phyloP scores from a whole-genome alignment of 2,329 filamentous ascomycete genomes.

The Xylariaceae sp. region DNA sequence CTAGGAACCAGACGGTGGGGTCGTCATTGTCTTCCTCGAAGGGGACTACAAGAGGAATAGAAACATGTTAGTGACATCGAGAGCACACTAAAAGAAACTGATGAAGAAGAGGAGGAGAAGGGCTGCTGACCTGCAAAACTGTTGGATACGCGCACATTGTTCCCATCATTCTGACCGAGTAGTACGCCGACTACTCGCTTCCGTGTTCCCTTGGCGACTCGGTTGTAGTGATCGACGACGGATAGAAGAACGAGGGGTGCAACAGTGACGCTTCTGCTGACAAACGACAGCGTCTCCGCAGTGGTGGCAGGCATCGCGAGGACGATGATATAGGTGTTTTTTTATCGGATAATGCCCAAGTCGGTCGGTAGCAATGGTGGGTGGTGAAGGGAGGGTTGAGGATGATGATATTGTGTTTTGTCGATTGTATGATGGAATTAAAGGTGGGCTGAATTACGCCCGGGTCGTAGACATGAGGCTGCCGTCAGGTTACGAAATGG shows the following conservation, averaged over 20 bases:
- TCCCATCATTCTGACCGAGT: slow-evolving; percentile 91
- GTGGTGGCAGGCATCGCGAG: slow-evolving; percentile 85
- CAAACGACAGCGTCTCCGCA: slow-evolving; percentile 91
- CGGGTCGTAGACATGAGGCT: slow-evolving; percentile 31
- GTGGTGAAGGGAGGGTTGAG: slow-evolving; percentile 11
- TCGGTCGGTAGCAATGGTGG: slow-evolving; percentile 7
- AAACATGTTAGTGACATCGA: too few species aligned
- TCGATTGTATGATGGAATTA: slow-evolving; percentile 6
- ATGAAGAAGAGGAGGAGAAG: background rate
- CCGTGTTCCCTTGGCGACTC: slow-evolving; percentile 80
- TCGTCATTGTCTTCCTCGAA: slow-evolving; percentile 99
- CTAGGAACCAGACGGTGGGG: slow-evolving; percentile 96
- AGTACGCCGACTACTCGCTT: slow-evolving; percentile 91
- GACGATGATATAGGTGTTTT: slow-evolving; percentile 4
- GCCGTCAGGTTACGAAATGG: slow-evolving; percentile 28
- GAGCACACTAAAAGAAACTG: too few species aligned
- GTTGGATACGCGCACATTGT: slow-evolving; percentile 95
- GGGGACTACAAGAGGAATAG: slow-evolving; percentile 66
- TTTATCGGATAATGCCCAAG: background rate
- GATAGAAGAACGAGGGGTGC: slow-evolving; percentile 96
- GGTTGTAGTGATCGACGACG: slow-evolving; percentile 96
- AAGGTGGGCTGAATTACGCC: slow-evolving; percentile 23
- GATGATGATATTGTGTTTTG: slow-evolving; percentile 4
- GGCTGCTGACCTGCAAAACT: slow-evolving; percentile 80
- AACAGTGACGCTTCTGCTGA: slow-evolving; percentile 92